These are phyloP conservation scores for Saturnispora hagleri DNA, from an alignment of 805 yeast species.

Conservation along the genomic window DNA sequence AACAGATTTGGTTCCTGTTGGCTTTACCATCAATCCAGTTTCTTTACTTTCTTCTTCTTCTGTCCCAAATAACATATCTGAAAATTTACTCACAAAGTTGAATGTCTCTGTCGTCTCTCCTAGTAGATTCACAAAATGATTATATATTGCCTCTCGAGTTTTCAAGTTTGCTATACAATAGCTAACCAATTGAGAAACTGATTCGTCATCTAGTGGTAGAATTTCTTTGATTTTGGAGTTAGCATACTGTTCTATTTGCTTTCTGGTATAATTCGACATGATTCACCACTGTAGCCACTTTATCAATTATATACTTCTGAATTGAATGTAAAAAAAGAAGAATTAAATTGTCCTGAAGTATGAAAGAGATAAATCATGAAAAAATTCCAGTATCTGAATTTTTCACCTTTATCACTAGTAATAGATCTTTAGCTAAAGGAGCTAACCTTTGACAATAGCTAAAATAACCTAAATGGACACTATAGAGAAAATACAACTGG, in stretches of 20 bases:
- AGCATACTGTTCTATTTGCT: slow-evolving; percentile 21
- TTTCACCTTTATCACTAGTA: background rate
- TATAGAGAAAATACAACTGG: slow-evolving; percentile 14
- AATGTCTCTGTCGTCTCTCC: slow-evolving; percentile 50
- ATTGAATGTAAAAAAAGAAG: no score
- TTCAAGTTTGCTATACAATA: slow-evolving; percentile 38
- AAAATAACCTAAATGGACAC: background rate
- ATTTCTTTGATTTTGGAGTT: slow-evolving; percentile 23
- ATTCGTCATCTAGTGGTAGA: slow-evolving; percentile 51
- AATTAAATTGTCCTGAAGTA: background rate
- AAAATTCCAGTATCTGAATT: background rate
- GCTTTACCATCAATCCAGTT: background rate
- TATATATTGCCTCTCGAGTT: slow-evolving; percentile 38
- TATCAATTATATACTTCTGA: background rate
- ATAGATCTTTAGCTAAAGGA: background rate
- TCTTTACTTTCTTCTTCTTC: background rate
- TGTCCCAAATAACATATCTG: slow-evolving; percentile 31
- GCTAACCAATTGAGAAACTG: slow-evolving; percentile 45
- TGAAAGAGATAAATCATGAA: background rate
- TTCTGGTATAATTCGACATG: slow-evolving; percentile 16
- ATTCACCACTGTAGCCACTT: background rate
- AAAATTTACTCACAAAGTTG: slow-evolving; percentile 37
- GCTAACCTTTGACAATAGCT: background rate
- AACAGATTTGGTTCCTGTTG: slow-evolving; percentile 11
- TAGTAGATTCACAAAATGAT: slow-evolving; percentile 45